Conservation (phyloP, 805 yeast species). For the Peterozyma toletana region DNA sequence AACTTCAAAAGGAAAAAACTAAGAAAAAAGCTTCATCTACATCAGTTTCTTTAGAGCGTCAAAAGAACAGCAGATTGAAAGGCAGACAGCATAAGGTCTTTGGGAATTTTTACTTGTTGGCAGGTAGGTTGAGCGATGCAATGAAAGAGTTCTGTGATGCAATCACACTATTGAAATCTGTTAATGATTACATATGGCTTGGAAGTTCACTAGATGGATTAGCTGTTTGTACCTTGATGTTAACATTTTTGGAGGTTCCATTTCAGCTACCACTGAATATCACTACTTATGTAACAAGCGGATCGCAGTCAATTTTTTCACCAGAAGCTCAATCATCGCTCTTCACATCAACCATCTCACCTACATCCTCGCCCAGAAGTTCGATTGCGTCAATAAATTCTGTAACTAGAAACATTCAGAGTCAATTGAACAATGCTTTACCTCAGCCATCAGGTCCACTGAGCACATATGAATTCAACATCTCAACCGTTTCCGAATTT, state of each 20-base stretch:
- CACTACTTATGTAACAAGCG: constrained; percentile 11
- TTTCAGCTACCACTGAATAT: constrained; percentile 36
- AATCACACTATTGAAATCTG: constrained; percentile 43
- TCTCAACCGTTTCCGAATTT: constrained; percentile 24
- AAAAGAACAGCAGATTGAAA: constrained; percentile 34
- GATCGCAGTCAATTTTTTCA: not conserved
- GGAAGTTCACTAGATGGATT: constrained; percentile 84
- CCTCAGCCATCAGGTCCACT: not conserved
- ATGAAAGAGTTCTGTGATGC: constrained; percentile 72
- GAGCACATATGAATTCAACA: constrained; percentile 9
- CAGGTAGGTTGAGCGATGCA: constrained; percentile 75
- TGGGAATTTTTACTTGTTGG: constrained; percentile 70
- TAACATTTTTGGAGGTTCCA: constrained; percentile 48
- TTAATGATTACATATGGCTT: constrained; percentile 79
- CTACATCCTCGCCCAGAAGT: constrained; percentile 39
- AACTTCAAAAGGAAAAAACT: constrained; percentile 12
- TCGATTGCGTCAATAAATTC: constrained; percentile 25
- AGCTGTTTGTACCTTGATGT: constrained; percentile 55
- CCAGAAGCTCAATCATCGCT: constrained; percentile 16
- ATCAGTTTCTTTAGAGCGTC: constrained; percentile 22
- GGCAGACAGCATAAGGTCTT: constrained; percentile 73
- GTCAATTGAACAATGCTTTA: constrained; percentile 5
- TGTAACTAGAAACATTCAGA: constrained; percentile 10
- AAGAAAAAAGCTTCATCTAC: constrained; percentile 20
- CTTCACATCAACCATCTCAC: constrained; percentile 17